Base-by-base conservation (phyloP, 2,329 filamentous ascomycete species). In the Coleophoma crateriformis region DNA sequence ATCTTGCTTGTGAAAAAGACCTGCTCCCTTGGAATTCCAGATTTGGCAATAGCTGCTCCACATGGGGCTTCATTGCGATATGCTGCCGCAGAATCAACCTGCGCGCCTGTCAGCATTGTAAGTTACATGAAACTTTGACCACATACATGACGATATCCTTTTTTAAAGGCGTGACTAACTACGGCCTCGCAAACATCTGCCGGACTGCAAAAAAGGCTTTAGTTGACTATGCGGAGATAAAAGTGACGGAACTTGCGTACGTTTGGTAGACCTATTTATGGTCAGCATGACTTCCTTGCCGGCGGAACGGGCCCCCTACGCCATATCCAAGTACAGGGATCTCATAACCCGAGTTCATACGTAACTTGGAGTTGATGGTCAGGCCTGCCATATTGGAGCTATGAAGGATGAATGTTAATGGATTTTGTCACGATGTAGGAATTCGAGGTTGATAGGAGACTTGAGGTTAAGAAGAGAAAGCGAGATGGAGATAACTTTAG, bases 1-100 rank as follows among this genome's bases (percentile, higher is more conserved):
- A 84, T 73, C 61, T 85, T 85, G 53, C 75, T 80, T 7, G 81
- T 84, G 64, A 81, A 84, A 69, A 83, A 85, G 49, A 84, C 68
- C 34, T 79, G 65, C 20, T 72, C 71, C 7, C 82, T 74, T 12
- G 76, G 72, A 44, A 84, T 60, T 2, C 70, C 69, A 7, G 76
- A 75, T 47, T 71, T 69, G 1, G 69, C 64, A 52, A 84, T 77
- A 10, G 78, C 81, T 12, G 68, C 64, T 1, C 71, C 73, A 46
- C 75, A 77, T 40, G 79, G 73, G 10, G 66, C 68, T 65, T 84
- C 81, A 54, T 85, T 85, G 35, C 68, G 68, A 62, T 84, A 85
- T 20, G 65, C 70, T 11, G 74, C 72, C 3, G 81, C 80, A 1
- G 75, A 78, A 63, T 85, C 81, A 53, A 84, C 67, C 74, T 77